phyloP scores from a whole-genome alignment of 1,139 yeast genomes.

The Hansenula lynferdii region DNA sequence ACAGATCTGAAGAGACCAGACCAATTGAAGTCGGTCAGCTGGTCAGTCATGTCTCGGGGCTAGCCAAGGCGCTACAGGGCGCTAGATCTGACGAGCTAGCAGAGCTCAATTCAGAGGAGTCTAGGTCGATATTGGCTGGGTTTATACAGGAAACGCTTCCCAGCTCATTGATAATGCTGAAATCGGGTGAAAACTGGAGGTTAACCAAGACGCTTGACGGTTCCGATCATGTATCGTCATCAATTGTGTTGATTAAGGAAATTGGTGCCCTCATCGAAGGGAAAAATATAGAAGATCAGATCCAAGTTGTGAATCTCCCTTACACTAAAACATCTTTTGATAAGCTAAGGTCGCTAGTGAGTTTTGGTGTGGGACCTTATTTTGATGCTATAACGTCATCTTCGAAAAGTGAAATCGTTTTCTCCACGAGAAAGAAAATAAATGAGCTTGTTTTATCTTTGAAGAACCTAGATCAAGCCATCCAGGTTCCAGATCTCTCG shows the following conservation, averaged over 20 bases:
- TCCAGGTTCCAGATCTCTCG: conserved; percentile 63
- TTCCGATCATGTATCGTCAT: conserved; percentile 9
- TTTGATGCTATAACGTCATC: conserved; percentile 37
- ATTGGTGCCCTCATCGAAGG: conserved; percentile 30
- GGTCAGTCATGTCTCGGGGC: conserved; percentile 19
- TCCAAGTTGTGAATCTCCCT: conserved; percentile 33
- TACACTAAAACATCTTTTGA: conserved; percentile 35
- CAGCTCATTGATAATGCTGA: conserved; percentile 24
- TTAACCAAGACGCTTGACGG: conserved; percentile 9
- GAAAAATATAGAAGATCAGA: conserved; percentile 33
- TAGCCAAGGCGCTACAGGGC: conserved; percentile 23
- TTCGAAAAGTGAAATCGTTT: conserved; percentile 31
- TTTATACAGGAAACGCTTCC: conserved; percentile 22
- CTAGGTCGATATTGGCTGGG: conserved; percentile 8
- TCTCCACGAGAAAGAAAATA: conserved; percentile 54
- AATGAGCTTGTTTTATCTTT: conserved; percentile 66
- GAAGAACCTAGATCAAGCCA: conserved; percentile 62
- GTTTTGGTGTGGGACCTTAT: conserved; percentile 48
- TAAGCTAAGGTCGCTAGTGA: conserved; percentile 52
- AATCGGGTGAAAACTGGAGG: conserved; percentile 13
- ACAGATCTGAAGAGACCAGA: not conserved
- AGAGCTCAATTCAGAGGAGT: conserved; percentile 16
- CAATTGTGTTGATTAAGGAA: conserved; percentile 40
- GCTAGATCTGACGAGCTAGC: conserved; percentile 21
- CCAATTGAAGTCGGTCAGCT: conserved; percentile 9